Conservation (phyloP, 1,284 basidiomycete species). For the Tilletiopsis washingtonensis region DNA sequence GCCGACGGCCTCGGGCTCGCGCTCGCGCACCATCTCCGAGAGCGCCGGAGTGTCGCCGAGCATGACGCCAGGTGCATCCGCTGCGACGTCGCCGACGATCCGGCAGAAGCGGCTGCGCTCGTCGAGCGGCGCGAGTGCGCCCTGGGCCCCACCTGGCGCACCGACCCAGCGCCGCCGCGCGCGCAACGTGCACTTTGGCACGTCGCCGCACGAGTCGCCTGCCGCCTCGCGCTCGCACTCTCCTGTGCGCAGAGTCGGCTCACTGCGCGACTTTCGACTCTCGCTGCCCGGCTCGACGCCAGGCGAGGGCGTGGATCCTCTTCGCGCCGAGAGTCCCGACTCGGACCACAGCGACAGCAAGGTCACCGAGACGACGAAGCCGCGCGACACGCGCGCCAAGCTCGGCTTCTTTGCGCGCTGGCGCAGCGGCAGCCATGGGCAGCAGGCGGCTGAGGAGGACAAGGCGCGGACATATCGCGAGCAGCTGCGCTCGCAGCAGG, state of each 20-base stretch:
- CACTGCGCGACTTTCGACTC: constrained; percentile 16
- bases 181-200: constrained; percentile 4
- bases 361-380: constrained; percentile 3
- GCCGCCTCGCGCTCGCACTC: neutral
- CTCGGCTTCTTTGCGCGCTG: constrained; percentile 14
- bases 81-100: neutral
- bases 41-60: no score
- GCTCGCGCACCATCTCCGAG: constrained; percentile 1
- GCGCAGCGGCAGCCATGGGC: constrained; percentile 5
- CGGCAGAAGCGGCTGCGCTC: neutral
- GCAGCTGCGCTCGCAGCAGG: neutral
- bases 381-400: neutral
- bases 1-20: neutral
- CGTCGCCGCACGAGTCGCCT: neutral
- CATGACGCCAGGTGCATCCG: neutral
- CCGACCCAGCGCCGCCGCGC: neutral
- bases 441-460: neutral
- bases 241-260: constrained; percentile 11
- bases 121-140: neutral
- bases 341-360: constrained; percentile 28
- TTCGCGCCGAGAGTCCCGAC: constrained; percentile 12
- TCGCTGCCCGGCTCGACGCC: neutral
- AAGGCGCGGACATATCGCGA: constrained; percentile 5
- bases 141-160: neutral
- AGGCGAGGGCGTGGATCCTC: neutral